Evolutionary conservation across 495 filamentous ascomycete species (phyloP), one percentile per base, ranked within the genome.

Genomic region (Lophium mytilinum): DNA sequence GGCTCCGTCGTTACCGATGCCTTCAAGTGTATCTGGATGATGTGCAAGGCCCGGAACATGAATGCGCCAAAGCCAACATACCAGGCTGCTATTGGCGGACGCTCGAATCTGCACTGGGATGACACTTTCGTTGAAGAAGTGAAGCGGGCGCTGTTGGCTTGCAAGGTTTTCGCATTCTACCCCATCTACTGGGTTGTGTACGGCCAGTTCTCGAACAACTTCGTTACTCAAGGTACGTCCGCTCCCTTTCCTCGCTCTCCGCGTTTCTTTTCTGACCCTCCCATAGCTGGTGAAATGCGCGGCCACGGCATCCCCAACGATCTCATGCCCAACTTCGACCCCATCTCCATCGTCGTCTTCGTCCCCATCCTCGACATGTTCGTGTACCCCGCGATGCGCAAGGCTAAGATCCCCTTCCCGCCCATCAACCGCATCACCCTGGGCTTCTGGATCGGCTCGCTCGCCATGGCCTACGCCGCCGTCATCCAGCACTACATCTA

Each of bases 401-500:
- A 75, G 52, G 30, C 78, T n/a, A 75, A 74, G 61, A 83, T 89
- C 61, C 75, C 77, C 56, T 87, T 88, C 72, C 79, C 75, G 47
- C 86, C 86, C 19, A 82, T 90, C 61, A 83, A 82, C 47, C 84
- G 88, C 69, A 92, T 92, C 66, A 77, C 83, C 7, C 77, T 82
- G 4, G 88, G 86, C 35, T 87, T 91, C 69, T 69, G 82, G 33
- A 66, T 88, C 59, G 85, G 80, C 19, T 75, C 79, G 1, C 53
- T 86, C 39, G 80, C 83, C 54, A 87, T 89, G 54, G 68, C 78
- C 4, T 81, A 75, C 58, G 85, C 86, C 48, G 81, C 87, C 39
- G 73, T 89, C 46, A 75, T 90, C 24, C 88, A 90, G 70, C 77
- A 82, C 63, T 77, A 82, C 63, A 88, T 88, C 68, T 89, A 89